Base-by-base conservation (phyloP, 2,329 filamentous ascomycete species). In the Scedosporium aurantiacum region DNA sequence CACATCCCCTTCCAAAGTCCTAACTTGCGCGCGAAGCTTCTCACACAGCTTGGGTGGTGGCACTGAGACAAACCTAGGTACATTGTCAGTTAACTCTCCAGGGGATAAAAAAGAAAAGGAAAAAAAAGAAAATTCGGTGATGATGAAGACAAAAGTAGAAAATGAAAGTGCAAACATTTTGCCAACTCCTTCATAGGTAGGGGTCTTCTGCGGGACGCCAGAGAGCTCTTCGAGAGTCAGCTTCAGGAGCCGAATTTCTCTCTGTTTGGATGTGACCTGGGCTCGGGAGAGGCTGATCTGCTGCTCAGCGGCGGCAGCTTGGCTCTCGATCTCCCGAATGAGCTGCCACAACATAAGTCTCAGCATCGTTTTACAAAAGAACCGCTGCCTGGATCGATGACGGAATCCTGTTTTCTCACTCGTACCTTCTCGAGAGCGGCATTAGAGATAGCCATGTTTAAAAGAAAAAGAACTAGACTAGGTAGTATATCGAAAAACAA, bases 161-260 rank as follows among this genome's bases (percentile, higher is more conserved):
- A 59, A 61, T 18, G 23, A 23, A 18, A 7, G 47, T 60, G 41
- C 86, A 69, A 75, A 97, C 94, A 99, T 97, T 78, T 97, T 99
- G 59, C 94, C 94, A 10, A 97, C 88, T 5, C 93, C 93, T 75
- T 97, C 93, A 69, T 97, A 99, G 28, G 96, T 84, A 37, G 87
- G 87, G 0, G 91, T 94, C 57, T 87, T 83, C 18, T 82, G 72
- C 3, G 91, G 88, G 63, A 99, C 76, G 5, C 84, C 81, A n/a
- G 84, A 82, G 58, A 97, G 80, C 75, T 99, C 94, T 65, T 82
- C 90, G 41, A 88, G 82, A 1, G 93, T 97, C 66, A 99, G 78
- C 73, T 96, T 89, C 50, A 95, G 81, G 75, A 97, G 85, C 54
- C 94, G 90, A 70, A 89, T 86, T 72, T 97, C 93, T 63, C 92